Base-by-base conservation (phyloP, 2,329 filamentous ascomycete genomes). In the Cladobotryum protrusum region DNA sequence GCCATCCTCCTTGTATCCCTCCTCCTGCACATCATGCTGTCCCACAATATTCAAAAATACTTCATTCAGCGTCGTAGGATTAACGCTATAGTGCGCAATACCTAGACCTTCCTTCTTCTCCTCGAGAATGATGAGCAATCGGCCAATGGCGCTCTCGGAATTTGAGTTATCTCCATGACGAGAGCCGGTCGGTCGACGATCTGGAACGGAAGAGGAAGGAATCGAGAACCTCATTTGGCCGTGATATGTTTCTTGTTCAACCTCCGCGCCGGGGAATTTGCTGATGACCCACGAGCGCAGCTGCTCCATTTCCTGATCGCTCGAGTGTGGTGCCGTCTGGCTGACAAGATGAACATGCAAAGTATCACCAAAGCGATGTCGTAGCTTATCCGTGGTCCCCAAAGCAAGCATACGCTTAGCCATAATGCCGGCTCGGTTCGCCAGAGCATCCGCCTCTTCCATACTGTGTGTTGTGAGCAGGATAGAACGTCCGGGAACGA, bases 141-240 rank as follows among this genome's bases (percentile, higher is more conserved):
- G 72, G 0, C 85, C 81, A 36, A 89, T 81, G 12, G 79, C 77
- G 49, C 70, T 74, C 19, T 63, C 57, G 9, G 29, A 37, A 11
- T 15, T 44, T 12, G 29, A 17, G 40, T 17, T 18, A 3, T 42
- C 19, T 3, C 17, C 40, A 24, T 42, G 9, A 8, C 40, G 17
- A 17, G 40, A 42, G 35, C 35, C 19, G 4, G 19, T 24, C 7
- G 6, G 40, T 42, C 18, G 11, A 13, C 15, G 13, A 29, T 29
- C 42, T 15, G 42, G 49, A 3, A 52, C 46, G 13, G 49, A 32
- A 12, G 49, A 43, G 24, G 52, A 43, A 24, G 52, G 83, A 1
- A 95, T 79, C n/a, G 82, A 85, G 67, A 95, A 95, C 17, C 89
- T 77, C 59, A 95, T 74, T 65, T 95, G 90, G 0, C 90, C 89